phyloP scores from a whole-genome alignment of 306 rosid species.

The Acacia acuminata region DNA sequence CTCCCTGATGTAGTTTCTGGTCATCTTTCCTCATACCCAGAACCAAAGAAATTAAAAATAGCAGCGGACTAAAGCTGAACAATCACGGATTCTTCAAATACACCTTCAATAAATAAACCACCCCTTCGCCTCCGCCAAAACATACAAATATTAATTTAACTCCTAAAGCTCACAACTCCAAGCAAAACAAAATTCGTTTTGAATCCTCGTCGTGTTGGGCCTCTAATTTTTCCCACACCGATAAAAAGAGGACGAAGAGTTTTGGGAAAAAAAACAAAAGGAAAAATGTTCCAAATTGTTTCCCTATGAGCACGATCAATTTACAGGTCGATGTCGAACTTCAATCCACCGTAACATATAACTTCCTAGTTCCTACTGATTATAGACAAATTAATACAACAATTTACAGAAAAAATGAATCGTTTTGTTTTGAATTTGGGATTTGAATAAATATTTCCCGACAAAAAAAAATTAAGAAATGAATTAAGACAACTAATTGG shows the following conservation, averaged over 20 bases:
- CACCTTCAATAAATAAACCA: conserved; percentile 32
- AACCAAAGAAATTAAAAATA: conserved; percentile 43
- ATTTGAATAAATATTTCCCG: background rate
- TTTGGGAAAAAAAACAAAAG: conserved; percentile 3
- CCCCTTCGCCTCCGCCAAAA: conserved; percentile 37
- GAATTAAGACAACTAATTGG: conserved; percentile 30
- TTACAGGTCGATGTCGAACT: background rate
- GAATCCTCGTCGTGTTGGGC: conserved; percentile 30
- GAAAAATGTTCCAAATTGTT: background rate
- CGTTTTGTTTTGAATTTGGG: conserved; percentile 7
- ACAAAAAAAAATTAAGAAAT: conserved; percentile 15
- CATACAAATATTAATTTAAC: conserved; percentile 40
- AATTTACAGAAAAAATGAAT: conserved; percentile 8
- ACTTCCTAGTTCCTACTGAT: conserved; percentile 4
- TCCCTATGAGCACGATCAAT: conserved; percentile 17
- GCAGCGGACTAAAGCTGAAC: conserved; percentile 38
- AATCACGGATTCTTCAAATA: conserved; percentile 45
- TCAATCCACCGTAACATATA: background rate
- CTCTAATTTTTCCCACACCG: conserved; percentile 5
- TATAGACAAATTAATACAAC: conserved; percentile 22
- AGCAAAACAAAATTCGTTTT: conserved; percentile 22
- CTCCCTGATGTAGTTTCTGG: conserved; percentile 55
- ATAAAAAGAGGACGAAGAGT: background rate
- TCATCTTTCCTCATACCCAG: conserved; percentile 84
- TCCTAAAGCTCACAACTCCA: background rate